Conservation (phyloP, 768 basidiomycete genomes). For the Mycena haematopus region DNA sequence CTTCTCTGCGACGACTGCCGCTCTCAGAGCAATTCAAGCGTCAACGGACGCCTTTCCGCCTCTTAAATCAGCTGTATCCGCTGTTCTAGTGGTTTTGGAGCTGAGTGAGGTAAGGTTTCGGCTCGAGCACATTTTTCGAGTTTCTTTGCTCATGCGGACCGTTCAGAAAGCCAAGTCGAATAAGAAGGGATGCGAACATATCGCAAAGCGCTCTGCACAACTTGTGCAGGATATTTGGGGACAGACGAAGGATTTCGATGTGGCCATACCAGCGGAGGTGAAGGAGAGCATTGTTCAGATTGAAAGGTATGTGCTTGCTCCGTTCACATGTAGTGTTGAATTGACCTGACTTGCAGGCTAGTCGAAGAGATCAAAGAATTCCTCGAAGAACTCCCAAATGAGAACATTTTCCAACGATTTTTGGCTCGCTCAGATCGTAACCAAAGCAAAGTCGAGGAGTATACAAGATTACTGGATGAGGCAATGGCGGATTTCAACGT, state of each 20-base stretch:
- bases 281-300: neutral
- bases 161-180: neutral
- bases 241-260: neutral
- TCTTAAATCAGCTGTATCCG: neutral
- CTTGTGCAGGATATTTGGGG: neutral
- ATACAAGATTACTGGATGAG: constrained; percentile 8
- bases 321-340: neutral
- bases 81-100: neutral
- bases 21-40: neutral
- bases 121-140: neutral
- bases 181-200: neutral
- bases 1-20: neutral
- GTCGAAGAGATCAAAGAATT: constrained; percentile 11
- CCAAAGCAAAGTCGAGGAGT: constrained; percentile 8
- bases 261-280: neutral
- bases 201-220: neutral
- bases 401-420: constrained; percentile 9
- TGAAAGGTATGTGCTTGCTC: neutral
- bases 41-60: neutral
- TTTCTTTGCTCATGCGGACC: neutral
- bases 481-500: constrained; percentile 5
- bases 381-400: constrained; percentile 3
- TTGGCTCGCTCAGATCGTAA: constrained; percentile 4
- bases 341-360: neutral
- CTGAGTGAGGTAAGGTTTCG: neutral